Evolutionary conservation across 2,329 filamentous ascomycete genomes (phyloP), one percentile per base, ranked within the genome.

Genomic region (Penicillium griseofulvum): DNA sequence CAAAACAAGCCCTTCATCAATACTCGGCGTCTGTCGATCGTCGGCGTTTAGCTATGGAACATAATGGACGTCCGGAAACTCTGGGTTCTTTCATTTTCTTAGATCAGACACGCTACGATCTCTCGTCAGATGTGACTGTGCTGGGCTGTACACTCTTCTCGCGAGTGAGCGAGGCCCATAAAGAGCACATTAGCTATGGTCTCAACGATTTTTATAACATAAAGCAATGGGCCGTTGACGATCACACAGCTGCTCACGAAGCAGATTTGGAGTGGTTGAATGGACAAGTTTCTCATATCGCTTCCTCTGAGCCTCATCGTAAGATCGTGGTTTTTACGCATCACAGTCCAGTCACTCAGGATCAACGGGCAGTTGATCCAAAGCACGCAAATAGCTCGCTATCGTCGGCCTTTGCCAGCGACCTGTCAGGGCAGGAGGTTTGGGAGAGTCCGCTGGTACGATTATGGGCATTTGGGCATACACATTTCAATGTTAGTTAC

Each of bases 131-230:
- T 3, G 46, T 77, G 10, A 74, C 71, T 1, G 68, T 81, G 7
- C 65, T 81, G 1, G 78, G 78, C 10, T 81, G 77, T 59, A 79
- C 76, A 2, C 70, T 85, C 3, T 82, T 80, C 68, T 84, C 82
- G 0, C 52, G 65, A 9, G 68, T 85, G 26, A 71, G 74, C 0
- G 51, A 70, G 0, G 63, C 71, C n/a, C 69, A 75, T 7, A 58
- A 63, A 8, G 67, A 72, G 33, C 62, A 54, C 0, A 76, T 84
- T 14, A 74, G 72, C 45, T 63, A 74, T 34, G 71, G 76, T 0
- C 59, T 84, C 9, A 80, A 81, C 42, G 81, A 84, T 68, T 85
- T 84, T 58, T 80, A 75, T 59, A 62, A 75, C 0, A 82, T 74
- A n/a, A 43, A 63, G 0, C 59, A 71, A 45, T 76, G 73, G 71